phyloP scores from a whole-genome alignment of 2,329 filamentous ascomycete genomes.

The Fusarium kyushuense region DNA sequence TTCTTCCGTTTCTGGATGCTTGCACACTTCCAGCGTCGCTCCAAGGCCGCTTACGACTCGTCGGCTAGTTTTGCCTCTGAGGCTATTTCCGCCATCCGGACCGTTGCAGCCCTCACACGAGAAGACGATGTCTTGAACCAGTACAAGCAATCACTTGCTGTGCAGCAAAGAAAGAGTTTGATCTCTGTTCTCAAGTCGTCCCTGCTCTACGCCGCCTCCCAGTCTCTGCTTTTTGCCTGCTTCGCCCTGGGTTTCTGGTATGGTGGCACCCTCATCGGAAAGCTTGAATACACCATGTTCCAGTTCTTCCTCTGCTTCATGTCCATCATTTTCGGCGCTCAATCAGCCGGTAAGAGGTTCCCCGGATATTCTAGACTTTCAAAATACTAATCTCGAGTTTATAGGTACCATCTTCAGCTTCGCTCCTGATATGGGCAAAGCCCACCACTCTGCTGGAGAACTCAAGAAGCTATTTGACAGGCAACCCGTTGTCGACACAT shows the following conservation, averaged over 20 bases:
- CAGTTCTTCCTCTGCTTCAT: slow-evolving; percentile 95
- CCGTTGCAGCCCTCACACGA: slow-evolving; percentile 89
- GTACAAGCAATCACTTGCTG: slow-evolving; percentile 75
- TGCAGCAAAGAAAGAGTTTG: slow-evolving; percentile 75
- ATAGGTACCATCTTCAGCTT: slow-evolving; percentile 88
- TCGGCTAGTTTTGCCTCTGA: slow-evolving; percentile 93
- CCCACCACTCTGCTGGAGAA: slow-evolving; percentile 82
- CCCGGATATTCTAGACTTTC: neutral
- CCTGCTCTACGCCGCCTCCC: slow-evolving; percentile 82
- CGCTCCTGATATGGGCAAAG: slow-evolving; percentile 93
- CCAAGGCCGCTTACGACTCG: slow-evolving; percentile 81
- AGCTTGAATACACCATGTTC: slow-evolving; percentile 78
- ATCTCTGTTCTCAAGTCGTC: slow-evolving; percentile 82
- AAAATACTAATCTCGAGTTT: slow-evolving; percentile 75
- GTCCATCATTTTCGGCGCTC: slow-evolving; percentile 88
- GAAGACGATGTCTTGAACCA: slow-evolving; percentile 82
- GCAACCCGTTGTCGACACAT: slow-evolving; percentile 83
- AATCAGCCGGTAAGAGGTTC: slow-evolving; percentile 70
- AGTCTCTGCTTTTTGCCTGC: slow-evolving; percentile 85
- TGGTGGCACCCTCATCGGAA: slow-evolving; percentile 80
- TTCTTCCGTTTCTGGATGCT: slow-evolving; percentile 90
- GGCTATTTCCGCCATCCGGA: slow-evolving; percentile 92
- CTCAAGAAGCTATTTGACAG: slow-evolving; percentile 88
- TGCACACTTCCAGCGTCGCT: slow-evolving; percentile 80
- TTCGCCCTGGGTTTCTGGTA: slow-evolving; percentile 95